phyloP scores from a whole-genome alignment of 2,329 filamentous ascomycete genomes.

The Fusarium graminum region DNA sequence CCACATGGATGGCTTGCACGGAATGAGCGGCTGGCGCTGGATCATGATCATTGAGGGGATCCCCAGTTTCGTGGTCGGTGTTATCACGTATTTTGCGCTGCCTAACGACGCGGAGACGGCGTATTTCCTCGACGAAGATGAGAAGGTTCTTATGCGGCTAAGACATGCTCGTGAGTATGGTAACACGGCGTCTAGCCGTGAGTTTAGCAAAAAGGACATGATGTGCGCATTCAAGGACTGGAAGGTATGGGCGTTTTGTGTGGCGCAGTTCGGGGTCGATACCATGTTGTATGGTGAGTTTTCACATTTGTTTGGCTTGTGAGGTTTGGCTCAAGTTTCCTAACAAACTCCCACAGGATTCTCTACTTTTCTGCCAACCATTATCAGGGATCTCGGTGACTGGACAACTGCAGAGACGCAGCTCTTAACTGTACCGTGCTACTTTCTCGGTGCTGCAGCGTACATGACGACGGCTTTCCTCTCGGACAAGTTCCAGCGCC shows the following conservation, averaged over 20 bases:
- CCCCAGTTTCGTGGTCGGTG: conserved; percentile 57
- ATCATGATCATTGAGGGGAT: conserved; percentile 70
- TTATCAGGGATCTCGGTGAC: conserved; percentile 75
- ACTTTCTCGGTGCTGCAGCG: conserved; percentile 76
- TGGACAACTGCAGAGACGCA: conserved; percentile 77
- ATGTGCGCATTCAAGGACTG: conserved; percentile 77
- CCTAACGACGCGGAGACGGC: conserved; percentile 64
- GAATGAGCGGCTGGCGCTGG: conserved; percentile 78
- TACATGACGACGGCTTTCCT: conserved; percentile 76
- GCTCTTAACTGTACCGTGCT: conserved; percentile 83
- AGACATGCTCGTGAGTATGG: conserved; percentile 59
- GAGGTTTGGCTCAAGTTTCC: not conserved
- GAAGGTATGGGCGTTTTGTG: conserved; percentile 79
- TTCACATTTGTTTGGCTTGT: not conserved
- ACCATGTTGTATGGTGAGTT: conserved; percentile 76
- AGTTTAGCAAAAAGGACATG: conserved; percentile 71
- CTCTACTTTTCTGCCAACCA: conserved; percentile 82
- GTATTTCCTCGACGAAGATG: conserved; percentile 68
- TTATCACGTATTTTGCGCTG: conserved; percentile 53
- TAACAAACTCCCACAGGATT: conserved; percentile 64
- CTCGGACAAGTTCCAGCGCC: conserved; percentile 75
- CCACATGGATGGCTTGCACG: conserved; percentile 75
- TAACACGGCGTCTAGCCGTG: conserved; percentile 60
- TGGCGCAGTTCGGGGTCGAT: conserved; percentile 78
- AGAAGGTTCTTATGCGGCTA: conserved; percentile 74